Evolutionary conservation across 75 land plant genomes (phyloP), one percentile per base, ranked within the genome.

Genomic region (Picea sitchensis): DNA sequence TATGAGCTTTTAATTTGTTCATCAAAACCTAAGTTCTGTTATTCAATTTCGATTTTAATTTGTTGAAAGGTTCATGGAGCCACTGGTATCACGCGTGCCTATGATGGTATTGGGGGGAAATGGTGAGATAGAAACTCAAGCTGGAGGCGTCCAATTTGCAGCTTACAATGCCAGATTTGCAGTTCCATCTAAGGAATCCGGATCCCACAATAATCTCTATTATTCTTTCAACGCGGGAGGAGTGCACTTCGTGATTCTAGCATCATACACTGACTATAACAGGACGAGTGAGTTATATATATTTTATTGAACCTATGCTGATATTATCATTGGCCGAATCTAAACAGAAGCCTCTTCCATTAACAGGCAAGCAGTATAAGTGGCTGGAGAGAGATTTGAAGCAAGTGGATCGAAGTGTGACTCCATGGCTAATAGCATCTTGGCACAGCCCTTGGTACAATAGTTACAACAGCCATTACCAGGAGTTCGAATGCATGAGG

Each of bases 141-240:
- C 65, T 65, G 82, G 65, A 38, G 76, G 76, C 32, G 31, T 80
- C 36, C 78, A 73, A 65, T 87, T 87, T 47, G 86, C 76, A 12
- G 73, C 88, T 14, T 87, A 87, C 78, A 81, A 81, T 5, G 78
- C 88, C 18, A 61, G 88, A 78, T 87, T 87, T 78, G 82, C 88
- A 57, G 88, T 87, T 15, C 88, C 88, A 18, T 74, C 76, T 20
- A 31, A 58, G 47, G 88, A 86, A 80, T 83, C 86, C 76, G 81
- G 78, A 18, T 87, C 88, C 7, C 26, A 32, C 17, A 80, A 79
- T 61, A 83, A 74, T 31, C 59, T 87, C 26, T 87, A 83, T 81
- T 87, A 87, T 79, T 87, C 88, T 18, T 87, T 87, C 57, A 63
- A 87, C 78, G 88, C 86, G 31, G 88, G 86, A 60, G 88, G 88